Evolutionary conservation across 2,329 filamentous ascomycete species (phyloP).

Genomic region (Fusarium heterosporum): DNA sequence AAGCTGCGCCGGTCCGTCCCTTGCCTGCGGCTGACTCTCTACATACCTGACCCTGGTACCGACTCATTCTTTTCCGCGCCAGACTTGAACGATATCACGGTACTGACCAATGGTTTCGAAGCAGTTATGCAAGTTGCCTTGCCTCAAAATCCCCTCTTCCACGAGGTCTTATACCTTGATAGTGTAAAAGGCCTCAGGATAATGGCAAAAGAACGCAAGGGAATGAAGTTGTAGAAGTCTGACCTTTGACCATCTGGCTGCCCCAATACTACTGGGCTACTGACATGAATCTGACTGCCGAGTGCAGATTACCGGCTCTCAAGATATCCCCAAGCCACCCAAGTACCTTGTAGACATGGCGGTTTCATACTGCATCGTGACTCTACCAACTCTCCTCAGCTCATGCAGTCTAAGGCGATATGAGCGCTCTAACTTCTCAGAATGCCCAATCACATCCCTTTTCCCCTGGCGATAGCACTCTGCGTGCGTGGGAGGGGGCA

Average conservation of each 20-base stretch:
- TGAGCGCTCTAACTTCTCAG: slow-evolving; percentile 3
- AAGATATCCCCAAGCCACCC: background rate
- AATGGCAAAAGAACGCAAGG: rapidly evolving
- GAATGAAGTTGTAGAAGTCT: background rate
- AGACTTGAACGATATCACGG: background rate
- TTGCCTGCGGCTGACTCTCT: slow-evolving; percentile 30
- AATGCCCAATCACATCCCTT: slow-evolving; percentile 24
- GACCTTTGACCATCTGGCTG: rapidly evolving
- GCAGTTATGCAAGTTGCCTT: slow-evolving; percentile 1
- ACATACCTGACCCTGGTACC: slow-evolving; percentile 6
- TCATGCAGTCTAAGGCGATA: slow-evolving; percentile 26
- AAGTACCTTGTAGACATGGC: slow-evolving; percentile 20
- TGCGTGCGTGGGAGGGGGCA: slow-evolving; percentile 19
- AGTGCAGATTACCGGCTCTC: background rate
- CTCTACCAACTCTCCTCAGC: slow-evolving; percentile 36
- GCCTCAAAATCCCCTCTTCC: background rate
- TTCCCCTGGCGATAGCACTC: slow-evolving; percentile 30
- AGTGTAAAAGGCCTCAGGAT: background rate
- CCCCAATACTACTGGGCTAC: rapidly evolving
- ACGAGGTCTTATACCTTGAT: too few relatives aligned
- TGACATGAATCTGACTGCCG: background rate
- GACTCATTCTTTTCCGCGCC: background rate
- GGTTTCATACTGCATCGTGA: slow-evolving; percentile 36
- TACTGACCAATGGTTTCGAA: background rate
- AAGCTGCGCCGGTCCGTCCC: slow-evolving; percentile 36